Conservation (phyloP, 2,329 filamentous ascomycete genomes). For the Chrysoporthe cubensis region DNA sequence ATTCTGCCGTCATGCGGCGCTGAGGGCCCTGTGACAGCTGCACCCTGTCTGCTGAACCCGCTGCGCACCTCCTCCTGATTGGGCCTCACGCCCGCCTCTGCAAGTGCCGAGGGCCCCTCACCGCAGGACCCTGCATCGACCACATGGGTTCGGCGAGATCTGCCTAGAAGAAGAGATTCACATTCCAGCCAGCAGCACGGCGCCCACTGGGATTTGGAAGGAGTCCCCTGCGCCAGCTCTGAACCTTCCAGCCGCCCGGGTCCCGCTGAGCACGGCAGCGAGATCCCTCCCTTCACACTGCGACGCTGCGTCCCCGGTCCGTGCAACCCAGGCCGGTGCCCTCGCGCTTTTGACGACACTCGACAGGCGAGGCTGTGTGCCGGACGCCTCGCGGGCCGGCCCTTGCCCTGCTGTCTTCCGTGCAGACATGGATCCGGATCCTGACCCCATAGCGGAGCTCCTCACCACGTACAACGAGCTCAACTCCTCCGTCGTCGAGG, state of each 20-base stretch:
- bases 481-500: constrained; percentile 64
- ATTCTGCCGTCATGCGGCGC: constrained; percentile 25
- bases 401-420: constrained; percentile 13
- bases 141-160: neutral
- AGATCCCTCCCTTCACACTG: neutral
- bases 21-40: constrained; percentile 1
- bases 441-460: constrained; percentile 55
- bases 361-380: constrained; percentile 20
- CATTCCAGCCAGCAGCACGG: neutral
- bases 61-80: constrained; percentile 14
- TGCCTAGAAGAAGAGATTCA: neutral
- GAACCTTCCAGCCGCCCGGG: neutral
- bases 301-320: neutral
- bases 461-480: constrained; percentile 75
- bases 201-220: neutral
- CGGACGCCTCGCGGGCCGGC: constrained; percentile 8
- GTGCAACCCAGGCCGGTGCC: too few species aligned
- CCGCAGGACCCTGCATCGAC: constrained; percentile 4
- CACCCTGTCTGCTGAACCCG: neutral
- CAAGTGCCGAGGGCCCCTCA: neutral
- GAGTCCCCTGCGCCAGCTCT: neutral
- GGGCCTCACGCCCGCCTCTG: constrained; percentile 4
- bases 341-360: constrained; percentile 4
- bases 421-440: constrained; percentile 20
- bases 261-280: neutral